Percentiles rank a stretch among this genome's conserved stretches.
phyloP scores from a whole-genome alignment of 176 grass and related monocot species.

The Pharus latifolius region DNA sequence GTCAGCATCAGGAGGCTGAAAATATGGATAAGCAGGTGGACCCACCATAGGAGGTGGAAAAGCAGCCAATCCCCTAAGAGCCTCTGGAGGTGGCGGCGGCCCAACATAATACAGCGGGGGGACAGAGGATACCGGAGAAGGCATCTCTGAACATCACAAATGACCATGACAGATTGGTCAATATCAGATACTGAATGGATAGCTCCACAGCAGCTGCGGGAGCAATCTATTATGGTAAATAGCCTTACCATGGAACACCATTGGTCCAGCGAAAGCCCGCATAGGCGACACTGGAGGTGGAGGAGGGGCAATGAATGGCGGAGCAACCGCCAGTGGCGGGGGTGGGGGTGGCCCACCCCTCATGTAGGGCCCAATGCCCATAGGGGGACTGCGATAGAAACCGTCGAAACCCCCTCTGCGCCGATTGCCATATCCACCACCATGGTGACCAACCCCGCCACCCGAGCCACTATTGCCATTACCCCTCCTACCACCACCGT shows the following conservation, averaged over 20 bases:
- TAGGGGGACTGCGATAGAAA: conserved; percentile 23
- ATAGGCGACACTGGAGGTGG: conserved; percentile 14
- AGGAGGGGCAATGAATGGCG: conserved; percentile 34
- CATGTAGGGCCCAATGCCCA: conserved; percentile 26
- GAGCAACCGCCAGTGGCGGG: conserved; percentile 6
- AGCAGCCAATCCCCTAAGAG: conserved; percentile 35
- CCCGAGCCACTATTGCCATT: not conserved
- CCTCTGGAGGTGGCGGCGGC: conserved; percentile 45
- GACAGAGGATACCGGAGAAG: conserved; percentile 35
- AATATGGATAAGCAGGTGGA: conserved; percentile 43
- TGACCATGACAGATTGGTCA: not conserved
- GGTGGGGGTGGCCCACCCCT: conserved; percentile 27
- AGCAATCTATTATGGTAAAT: not conserved
- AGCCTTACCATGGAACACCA: conserved; percentile 47
- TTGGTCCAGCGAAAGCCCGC: conserved; percentile 18
- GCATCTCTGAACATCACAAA: conserved; percentile 37
- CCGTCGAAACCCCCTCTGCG: conserved; percentile 39
- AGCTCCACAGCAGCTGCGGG: not conserved
- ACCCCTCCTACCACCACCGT: conserved; percentile 3
- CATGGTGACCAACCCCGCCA: not conserved
- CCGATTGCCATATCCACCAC: conserved; percentile 1
- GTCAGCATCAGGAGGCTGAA: conserved; percentile 14
- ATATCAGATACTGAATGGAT: not conserved
- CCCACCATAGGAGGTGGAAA: conserved; percentile 53
- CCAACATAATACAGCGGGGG: conserved; percentile 70